phyloP scores from a whole-genome alignment of 768 basidiomycete genomes.

The Macrolepiota fuliginosa region DNA sequence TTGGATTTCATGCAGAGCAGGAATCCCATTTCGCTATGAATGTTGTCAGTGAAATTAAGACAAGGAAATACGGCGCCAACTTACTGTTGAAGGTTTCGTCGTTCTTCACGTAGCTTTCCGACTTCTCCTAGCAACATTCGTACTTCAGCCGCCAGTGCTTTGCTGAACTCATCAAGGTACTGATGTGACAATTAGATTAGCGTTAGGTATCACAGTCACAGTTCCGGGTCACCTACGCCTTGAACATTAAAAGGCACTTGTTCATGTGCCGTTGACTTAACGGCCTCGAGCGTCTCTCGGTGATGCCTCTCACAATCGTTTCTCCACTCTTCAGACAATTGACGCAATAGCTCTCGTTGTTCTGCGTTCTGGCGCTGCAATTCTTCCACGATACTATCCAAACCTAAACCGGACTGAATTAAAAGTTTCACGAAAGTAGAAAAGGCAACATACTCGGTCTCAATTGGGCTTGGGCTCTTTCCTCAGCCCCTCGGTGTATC shows the following conservation, averaged over 20 bases:
- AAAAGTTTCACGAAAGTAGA: slow-evolving; percentile 12
- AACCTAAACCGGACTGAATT: slow-evolving; percentile 34
- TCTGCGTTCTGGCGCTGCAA: slow-evolving; percentile 58
- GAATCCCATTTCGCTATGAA: slow-evolving; percentile 67
- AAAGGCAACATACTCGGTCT: slow-evolving; percentile 49
- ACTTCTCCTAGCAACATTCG: slow-evolving; percentile 82
- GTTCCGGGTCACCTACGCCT: slow-evolving; percentile 48
- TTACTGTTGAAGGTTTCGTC: slow-evolving; percentile 75
- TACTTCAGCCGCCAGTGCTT: slow-evolving; percentile 78
- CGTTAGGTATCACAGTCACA: neutral
- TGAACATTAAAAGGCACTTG: slow-evolving; percentile 85
- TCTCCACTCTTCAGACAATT: slow-evolving; percentile 65
- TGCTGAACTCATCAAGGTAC: slow-evolving; percentile 89
- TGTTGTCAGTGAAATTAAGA: neutral
- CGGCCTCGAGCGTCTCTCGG: slow-evolving; percentile 62
- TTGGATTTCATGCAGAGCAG: slow-evolving; percentile 69
- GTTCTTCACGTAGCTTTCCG: slow-evolving; percentile 77
- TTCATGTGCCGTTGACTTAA: slow-evolving; percentile 68
- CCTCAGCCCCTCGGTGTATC: slow-evolving; percentile 49
- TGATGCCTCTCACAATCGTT: slow-evolving; percentile 65
- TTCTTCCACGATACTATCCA: slow-evolving; percentile 60
- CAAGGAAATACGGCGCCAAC: slow-evolving; percentile 25
- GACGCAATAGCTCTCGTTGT: slow-evolving; percentile 51
- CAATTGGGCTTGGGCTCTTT: slow-evolving; percentile 46
- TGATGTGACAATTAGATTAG: slow-evolving; percentile 23